Conservation (phyloP, 495 filamentous ascomycete genomes). For the Cudoniella acicularis region DNA sequence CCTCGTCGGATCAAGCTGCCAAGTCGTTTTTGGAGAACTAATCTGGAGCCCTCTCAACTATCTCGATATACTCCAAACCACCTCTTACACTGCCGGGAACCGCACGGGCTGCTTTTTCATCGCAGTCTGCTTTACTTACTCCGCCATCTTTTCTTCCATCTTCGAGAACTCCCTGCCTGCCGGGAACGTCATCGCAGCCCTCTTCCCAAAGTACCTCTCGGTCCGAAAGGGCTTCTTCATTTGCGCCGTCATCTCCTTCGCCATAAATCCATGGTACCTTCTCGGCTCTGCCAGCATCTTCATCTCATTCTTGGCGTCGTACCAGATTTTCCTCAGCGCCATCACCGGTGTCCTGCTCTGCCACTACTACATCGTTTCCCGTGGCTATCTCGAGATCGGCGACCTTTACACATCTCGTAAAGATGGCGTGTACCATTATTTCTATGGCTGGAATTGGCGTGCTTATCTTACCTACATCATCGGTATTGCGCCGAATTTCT, state of each 20-base stretch:
- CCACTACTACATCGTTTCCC: conserved; percentile 38
- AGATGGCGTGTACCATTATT: conserved; percentile 39
- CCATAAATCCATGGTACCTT: conserved; percentile 49
- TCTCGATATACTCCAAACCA: conserved; percentile 31
- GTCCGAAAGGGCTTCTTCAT: conserved; percentile 46
- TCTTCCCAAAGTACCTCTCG: conserved; percentile 46
- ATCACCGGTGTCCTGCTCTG: conserved; percentile 31
- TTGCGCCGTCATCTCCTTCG: conserved; percentile 39
- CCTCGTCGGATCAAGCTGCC: conserved; percentile 35
- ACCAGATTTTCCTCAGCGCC: conserved; percentile 45
- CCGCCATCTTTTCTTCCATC: conserved; percentile 29
- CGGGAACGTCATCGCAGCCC: conserved; percentile 43
- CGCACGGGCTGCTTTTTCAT: conserved; percentile 43
- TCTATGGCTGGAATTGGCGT: conserved; percentile 39
- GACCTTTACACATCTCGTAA: conserved; percentile 34
- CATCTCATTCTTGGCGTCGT: conserved; percentile 46
- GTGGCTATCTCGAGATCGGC: conserved; percentile 34
- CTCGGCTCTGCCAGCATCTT: conserved; percentile 46
- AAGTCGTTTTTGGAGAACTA: conserved; percentile 32
- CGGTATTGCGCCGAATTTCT: conserved; percentile 31
- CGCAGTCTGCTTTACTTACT: conserved; percentile 34
- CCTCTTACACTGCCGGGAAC: conserved; percentile 26
- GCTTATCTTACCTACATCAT: conserved; percentile 37
- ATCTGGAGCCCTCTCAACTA: conserved; percentile 39
- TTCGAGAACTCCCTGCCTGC: conserved; percentile 27